Percentiles rank a stretch among this genome's conserved stretches.
phyloP scores from a whole-genome alignment of 768 basidiomycete species.

The Exidia glandulosa region DNA sequence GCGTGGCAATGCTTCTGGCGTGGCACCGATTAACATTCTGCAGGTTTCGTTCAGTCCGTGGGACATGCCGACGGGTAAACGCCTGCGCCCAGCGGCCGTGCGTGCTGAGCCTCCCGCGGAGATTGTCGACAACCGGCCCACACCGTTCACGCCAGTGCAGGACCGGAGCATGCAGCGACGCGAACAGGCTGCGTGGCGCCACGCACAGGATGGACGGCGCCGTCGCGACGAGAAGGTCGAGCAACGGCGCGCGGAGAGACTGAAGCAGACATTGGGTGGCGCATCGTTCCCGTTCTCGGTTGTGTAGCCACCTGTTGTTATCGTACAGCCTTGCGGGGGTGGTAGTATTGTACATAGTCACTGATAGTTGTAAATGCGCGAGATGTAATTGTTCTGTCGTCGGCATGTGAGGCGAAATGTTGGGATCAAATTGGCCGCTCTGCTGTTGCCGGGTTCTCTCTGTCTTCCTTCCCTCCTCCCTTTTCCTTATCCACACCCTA shows the following conservation, averaged over 20 bases:
- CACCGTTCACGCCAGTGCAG: not conserved
- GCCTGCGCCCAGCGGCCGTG: slow-evolving; percentile 3
- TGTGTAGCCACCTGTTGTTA: not conserved
- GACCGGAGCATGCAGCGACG: not conserved
- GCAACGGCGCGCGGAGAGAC: not conserved
- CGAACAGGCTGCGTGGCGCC: not conserved
- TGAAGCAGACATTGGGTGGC: not conserved
- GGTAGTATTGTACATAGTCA: not conserved
- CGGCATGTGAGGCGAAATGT: not conserved
- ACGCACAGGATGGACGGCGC: not conserved
- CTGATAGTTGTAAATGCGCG: slow-evolving; percentile 1
- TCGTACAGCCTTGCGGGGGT: no score
- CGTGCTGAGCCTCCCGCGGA: slow-evolving; percentile 23
- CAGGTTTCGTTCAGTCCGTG: slow-evolving; percentile 29
- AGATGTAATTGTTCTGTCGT: not conserved
- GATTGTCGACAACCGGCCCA: not conserved
- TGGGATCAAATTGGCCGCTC: not conserved
- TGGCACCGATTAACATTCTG: slow-evolving; percentile 26
- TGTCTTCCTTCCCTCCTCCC: slow-evolving; percentile 4
- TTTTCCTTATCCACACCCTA: slow-evolving; percentile 5
- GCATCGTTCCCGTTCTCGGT: slow-evolving; percentile 2
- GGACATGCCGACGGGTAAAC: not conserved
- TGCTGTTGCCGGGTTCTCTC: slow-evolving; percentile 3
- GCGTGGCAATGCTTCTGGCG: slow-evolving; percentile 20
- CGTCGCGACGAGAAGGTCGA: not conserved